Evolutionary conservation across 2,329 filamentous ascomycete species (phyloP).

Genomic region (Calonectria henricotiae): DNA sequence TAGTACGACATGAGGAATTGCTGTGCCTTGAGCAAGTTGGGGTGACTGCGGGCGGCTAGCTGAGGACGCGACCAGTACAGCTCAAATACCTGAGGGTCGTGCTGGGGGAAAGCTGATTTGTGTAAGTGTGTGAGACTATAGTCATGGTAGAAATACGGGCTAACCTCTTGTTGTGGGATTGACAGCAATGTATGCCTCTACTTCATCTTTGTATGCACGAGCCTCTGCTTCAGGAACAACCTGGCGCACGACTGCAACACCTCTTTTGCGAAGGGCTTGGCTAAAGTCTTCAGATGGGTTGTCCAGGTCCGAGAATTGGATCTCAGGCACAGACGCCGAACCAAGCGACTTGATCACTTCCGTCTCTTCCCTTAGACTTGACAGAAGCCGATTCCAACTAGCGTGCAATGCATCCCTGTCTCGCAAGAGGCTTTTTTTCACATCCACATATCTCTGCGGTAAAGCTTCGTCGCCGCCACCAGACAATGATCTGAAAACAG

Average conservation of each 20-base stretch:
- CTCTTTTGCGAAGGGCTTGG: conserved; percentile 16
- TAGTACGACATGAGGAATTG: conserved; percentile 36
- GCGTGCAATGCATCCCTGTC: conserved; percentile 17
- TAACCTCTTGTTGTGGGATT: conserved; percentile 24
- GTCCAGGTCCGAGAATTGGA: conserved; percentile 14
- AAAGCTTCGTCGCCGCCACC: conserved; percentile 19
- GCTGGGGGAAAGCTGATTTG: conserved; percentile 8
- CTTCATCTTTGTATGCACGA: conserved; percentile 25
- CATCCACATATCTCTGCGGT: conserved; percentile 17
- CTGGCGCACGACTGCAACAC: conserved; percentile 21
- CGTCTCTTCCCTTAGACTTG: conserved; percentile 11
- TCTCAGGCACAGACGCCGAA: conserved; percentile 9
- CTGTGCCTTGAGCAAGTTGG: conserved; percentile 36
- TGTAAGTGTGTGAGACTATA: background rate
- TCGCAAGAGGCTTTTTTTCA: background rate
- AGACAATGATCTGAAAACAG: conserved; percentile 22
- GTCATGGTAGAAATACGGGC: background rate
- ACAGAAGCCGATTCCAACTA: conserved; percentile 24
- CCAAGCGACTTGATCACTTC: conserved; percentile 21
- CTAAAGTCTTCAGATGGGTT: conserved; percentile 16
- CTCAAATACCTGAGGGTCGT: conserved; percentile 27
- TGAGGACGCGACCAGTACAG: conserved; percentile 28
- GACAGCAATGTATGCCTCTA: conserved; percentile 23
- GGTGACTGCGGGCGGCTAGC: conserved; percentile 31
- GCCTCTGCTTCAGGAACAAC: conserved; percentile 23